phyloP scores from a whole-genome alignment of 441 rosid species.

The Bruguiera hainesii region DNA sequence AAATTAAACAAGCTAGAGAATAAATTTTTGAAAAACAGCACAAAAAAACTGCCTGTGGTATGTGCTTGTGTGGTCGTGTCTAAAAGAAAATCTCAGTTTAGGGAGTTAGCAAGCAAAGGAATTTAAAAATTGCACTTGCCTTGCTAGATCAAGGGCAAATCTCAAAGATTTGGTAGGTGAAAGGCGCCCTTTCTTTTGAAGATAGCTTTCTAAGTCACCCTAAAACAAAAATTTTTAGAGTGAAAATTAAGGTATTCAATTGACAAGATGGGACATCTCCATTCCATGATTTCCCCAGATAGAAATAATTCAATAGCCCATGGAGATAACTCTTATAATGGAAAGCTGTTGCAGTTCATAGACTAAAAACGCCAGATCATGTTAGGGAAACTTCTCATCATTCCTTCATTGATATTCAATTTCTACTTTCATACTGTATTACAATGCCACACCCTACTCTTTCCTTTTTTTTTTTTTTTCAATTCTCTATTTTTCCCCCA shows the following conservation, averaged over 20 bases:
- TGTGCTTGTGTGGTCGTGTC: not conserved
- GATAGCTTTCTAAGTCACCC: constrained; percentile 89
- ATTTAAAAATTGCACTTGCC: constrained; percentile 39
- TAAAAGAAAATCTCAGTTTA: not conserved
- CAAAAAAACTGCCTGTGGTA: not conserved
- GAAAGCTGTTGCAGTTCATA: not conserved
- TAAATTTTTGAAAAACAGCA: constrained; percentile 1
- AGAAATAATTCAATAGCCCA: too few species aligned
- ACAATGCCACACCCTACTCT: not conserved
- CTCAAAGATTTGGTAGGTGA: constrained; percentile 74
- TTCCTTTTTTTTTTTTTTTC: not conserved
- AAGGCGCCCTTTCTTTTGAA: constrained; percentile 90
- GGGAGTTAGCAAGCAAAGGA: constrained; percentile 7
- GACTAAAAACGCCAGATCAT: not conserved
- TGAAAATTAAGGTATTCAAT: constrained; percentile 2
- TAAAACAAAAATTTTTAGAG: constrained; percentile 27
- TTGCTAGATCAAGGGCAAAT: constrained; percentile 86
- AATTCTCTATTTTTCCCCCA: too few species aligned
- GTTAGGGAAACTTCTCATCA: not conserved
- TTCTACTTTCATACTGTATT: too few species aligned
- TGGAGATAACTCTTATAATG: too few species aligned
- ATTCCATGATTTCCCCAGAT: too few species aligned
- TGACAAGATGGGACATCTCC: not conserved
- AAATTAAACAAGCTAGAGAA: constrained; percentile 13
- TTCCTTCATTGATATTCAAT: not conserved